Conservation (phyloP, 495 filamentous ascomycete species). For the Penicillium fimorum region DNA sequence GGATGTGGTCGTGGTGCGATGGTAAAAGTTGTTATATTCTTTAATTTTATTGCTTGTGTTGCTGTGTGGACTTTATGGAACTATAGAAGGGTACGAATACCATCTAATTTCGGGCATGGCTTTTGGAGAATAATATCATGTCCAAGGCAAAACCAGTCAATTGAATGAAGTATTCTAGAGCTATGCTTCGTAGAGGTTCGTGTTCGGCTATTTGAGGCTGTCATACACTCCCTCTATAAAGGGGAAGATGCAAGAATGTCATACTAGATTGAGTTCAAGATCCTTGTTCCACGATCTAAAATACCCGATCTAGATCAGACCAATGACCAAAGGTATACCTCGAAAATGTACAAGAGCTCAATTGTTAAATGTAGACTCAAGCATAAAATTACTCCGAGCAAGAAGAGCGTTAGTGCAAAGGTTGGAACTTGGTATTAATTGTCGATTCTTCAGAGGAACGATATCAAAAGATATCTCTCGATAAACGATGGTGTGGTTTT, state of each 20-base stretch:
- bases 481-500: constrained; percentile 30
- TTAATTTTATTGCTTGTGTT: neutral
- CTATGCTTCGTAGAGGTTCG: neutral
- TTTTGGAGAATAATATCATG: neutral
- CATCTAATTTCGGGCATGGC: neutral
- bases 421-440: constrained; percentile 10
- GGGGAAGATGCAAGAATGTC: neutral
- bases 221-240: neutral
- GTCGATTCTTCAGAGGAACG: constrained; percentile 16
- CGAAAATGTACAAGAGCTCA: neutral
- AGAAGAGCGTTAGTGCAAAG: neutral
- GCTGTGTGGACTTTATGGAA: neutral
- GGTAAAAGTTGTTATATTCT: neutral
- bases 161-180: neutral
- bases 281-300: neutral
- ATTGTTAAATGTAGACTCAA: neutral
- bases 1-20: neutral
- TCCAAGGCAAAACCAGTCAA: neutral
- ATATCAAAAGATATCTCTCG: constrained; percentile 16
- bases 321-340: neutral
- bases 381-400: neutral
- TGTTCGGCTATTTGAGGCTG: neutral
- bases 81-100: neutral
- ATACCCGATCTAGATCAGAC: neutral
- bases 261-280: constrained; percentile 1